Conservation (phyloP, 176 grass and related monocot genomes). For the Phragmites australis region DNA sequence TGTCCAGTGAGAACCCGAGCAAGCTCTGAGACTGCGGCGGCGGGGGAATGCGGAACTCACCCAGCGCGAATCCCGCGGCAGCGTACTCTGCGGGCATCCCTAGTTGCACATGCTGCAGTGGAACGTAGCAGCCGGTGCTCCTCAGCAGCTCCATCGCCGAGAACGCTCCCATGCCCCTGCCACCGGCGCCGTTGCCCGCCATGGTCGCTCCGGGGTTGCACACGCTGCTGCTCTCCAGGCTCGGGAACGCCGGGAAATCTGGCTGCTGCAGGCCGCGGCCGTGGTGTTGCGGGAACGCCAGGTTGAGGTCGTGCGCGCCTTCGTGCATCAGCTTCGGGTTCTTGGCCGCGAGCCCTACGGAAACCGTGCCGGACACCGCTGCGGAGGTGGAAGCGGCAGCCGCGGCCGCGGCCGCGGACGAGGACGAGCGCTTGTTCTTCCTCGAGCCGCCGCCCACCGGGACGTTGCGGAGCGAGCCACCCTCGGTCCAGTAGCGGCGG, state of each 20-base stretch:
- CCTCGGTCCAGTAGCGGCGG: constrained; percentile 94
- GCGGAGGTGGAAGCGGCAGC: constrained; percentile 37
- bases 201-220: constrained; percentile 31
- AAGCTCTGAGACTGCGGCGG: constrained; percentile 41
- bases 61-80: constrained; percentile 56
- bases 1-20: constrained; percentile 71
- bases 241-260: constrained; percentile 65
- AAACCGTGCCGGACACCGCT: constrained; percentile 40
- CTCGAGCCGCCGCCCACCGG: constrained; percentile 83
- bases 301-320: constrained; percentile 72
- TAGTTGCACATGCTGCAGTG: constrained; percentile 58
- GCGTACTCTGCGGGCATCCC: constrained; percentile 61
- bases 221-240: constrained; percentile 68
- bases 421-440: constrained; percentile 78
- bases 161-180: constrained; percentile 49
- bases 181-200: constrained; percentile 24
- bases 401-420: constrained; percentile 42
- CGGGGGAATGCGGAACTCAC: constrained; percentile 56
- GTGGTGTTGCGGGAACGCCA: constrained; percentile 70
- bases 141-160: constrained; percentile 89
- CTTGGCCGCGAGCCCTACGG: constrained; percentile 42
- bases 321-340: constrained; percentile 79
- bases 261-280: constrained; percentile 50
- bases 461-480: constrained; percentile 82
- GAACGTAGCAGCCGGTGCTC: constrained; percentile 62